These are phyloP conservation scores for Serendipita sp. DNA, from an alignment of 768 basidiomycete species.

Conservation along the genomic window DNA sequence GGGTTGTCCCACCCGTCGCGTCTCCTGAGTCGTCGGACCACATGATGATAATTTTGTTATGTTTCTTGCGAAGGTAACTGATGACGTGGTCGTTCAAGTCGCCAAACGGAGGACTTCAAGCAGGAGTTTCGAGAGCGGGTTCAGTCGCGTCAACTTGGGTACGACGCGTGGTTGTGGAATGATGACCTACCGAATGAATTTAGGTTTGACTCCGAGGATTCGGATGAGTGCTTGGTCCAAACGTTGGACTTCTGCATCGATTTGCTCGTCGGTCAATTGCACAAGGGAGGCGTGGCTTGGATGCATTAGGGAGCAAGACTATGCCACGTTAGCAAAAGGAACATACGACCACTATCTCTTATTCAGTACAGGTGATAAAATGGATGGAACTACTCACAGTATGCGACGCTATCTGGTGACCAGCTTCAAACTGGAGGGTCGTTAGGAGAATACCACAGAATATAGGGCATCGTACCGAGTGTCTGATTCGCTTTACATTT, in stretches of 20 bases:
- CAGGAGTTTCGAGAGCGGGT: neutral
- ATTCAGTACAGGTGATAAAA: neutral
- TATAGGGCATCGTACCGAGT: neutral
- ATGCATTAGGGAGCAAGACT: neutral
- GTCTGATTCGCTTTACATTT: neutral
- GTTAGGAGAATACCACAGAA: neutral
- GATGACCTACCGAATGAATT: neutral
- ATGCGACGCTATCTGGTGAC: neutral
- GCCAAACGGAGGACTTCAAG: neutral
- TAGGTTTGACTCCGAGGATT: neutral
- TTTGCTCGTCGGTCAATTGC: neutral
- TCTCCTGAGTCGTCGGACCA: constrained; percentile 1
- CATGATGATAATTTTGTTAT: neutral
- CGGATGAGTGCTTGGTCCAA: neutral
- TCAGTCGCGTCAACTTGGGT: no score
- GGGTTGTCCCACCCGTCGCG: neutral
- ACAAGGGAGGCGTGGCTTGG: neutral
- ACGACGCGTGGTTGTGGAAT: neutral
- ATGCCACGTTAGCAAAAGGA: neutral
- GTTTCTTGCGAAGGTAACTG: neutral
- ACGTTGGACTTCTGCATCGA: neutral
- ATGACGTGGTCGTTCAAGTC: neutral
- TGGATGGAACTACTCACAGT: neutral
- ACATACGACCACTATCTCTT: neutral
- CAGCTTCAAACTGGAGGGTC: neutral